Percentiles rank a stretch among this genome's conserved stretches.
These are phyloP conservation scores for Sporothrix protearum DNA, from an alignment of 2,329 filamentous ascomycete species.

Conservation along the genomic window DNA sequence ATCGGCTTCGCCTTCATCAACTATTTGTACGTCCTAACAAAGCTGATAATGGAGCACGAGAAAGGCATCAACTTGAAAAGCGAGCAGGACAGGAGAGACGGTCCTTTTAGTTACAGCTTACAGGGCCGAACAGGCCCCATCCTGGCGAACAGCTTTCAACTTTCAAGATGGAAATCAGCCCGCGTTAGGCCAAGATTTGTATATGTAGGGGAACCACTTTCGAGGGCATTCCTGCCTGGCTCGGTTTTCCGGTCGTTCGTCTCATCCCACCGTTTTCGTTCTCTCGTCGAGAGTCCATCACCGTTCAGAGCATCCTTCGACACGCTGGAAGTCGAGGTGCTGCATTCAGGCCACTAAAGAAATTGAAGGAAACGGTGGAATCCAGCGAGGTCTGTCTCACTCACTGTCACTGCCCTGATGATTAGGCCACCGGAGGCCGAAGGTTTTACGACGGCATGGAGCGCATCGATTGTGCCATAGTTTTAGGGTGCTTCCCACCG, in stretches of 20 bases:
- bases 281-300: background rate
- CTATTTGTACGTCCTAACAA: no score
- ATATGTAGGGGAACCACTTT: conserved; percentile 12
- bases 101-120: background rate
- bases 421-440: background rate
- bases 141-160: background rate
- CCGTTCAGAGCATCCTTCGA: background rate
- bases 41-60: background rate
- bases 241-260: background rate
- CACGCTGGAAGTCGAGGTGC: no score
- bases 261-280: background rate
- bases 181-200: no score
- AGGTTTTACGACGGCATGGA: no score
- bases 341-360: background rate
- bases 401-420: background rate
- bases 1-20: no score
- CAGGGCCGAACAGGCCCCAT: background rate
- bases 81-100: background rate
- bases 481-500: background rate
- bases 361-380: no score
- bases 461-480: background rate
- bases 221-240: conserved; percentile 4
- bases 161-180: background rate
- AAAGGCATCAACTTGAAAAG: no score
- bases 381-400: no score